Evolutionary conservation across 306 rosid genomes (phyloP).

Genomic region (Elaeagnus macrophylla): DNA sequence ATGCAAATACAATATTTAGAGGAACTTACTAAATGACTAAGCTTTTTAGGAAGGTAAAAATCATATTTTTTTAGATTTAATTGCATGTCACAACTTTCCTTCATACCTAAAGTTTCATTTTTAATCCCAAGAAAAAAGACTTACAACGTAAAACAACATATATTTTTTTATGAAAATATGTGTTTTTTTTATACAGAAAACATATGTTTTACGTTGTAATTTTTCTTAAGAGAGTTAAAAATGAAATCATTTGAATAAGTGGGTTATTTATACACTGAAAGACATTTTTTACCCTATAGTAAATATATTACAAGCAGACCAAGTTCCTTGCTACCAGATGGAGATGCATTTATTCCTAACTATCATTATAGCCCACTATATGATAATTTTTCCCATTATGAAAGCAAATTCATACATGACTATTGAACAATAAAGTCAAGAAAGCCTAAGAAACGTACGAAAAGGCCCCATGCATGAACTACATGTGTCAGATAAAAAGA

Average conservation of each 20-base stretch:
- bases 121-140: too few species aligned
- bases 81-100: too few species aligned
- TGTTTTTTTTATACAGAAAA: too few species aligned
- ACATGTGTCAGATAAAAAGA: constrained; percentile 3
- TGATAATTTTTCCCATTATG: too few species aligned
- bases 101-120: too few species aligned
- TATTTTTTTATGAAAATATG: too few species aligned
- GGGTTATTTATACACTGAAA: too few species aligned
- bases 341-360: not conserved
- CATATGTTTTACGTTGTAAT: too few species aligned
- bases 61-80: too few species aligned
- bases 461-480: not conserved
- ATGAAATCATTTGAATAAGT: too few species aligned
- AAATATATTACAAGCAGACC: not conserved
- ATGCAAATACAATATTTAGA: constrained; percentile 3
- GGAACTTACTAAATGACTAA: constrained; percentile 9
- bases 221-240: too few species aligned
- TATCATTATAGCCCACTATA: constrained; percentile 3
- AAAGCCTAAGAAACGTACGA: constrained; percentile 1
- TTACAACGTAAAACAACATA: not conserved
- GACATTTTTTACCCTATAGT: too few species aligned
- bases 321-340: not conserved
- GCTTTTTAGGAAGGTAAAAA: constrained; percentile 6
- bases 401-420: not conserved
- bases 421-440: not conserved